Evolutionary conservation across 2,329 filamentous ascomycete genomes (phyloP), one percentile per base, ranked within the genome.

Genomic region (Alternaria sp.): DNA sequence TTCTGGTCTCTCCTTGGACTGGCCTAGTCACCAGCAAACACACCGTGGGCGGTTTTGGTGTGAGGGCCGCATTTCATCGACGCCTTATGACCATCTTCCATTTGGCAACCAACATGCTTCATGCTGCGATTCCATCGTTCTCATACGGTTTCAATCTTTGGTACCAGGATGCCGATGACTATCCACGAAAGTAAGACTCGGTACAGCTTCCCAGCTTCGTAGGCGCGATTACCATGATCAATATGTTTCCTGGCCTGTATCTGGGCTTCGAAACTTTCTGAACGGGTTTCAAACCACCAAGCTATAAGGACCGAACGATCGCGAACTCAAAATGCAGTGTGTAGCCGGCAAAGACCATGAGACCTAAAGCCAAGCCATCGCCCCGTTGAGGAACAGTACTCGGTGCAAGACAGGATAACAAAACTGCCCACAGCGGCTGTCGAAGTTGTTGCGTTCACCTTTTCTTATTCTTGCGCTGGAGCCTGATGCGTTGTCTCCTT

Each of bases 371-470:
- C 30, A 32, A 13, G 30, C 12, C 6, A 32, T 32, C 30, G 30
- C 12, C 30, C 30, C 30, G 30, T 32, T 32, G 30, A 1, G 30
- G 30, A 32, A 12, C 30, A 32, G 30, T 32, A 32, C 12, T 32
- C 12, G 30, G 15, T 32, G 30, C 30, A 32, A 1, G 30, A 32
- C 30, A 32, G 12, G 7, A 7, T 15, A 32, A 6, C 30, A 13
- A 32, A 1, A 32, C 30, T 13, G 30, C 1, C 15, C 0, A 15
- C 7, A 32, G 30, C 30, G 30, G 1, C 30, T 32, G 30, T 32
- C 1, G 30, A 13, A 32, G 12, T 15, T 1, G 12, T 1, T 4
- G 3, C 1, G 1, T 15, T 32, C 0, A 1, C 0, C 30, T 13
- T 3, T 32, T 7, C 30, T 32, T 1, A 32, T 32, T 15, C 3